phyloP scores from a whole-genome alignment of 23 red algal genomes.

The Rhodosorus marinus region DNA sequence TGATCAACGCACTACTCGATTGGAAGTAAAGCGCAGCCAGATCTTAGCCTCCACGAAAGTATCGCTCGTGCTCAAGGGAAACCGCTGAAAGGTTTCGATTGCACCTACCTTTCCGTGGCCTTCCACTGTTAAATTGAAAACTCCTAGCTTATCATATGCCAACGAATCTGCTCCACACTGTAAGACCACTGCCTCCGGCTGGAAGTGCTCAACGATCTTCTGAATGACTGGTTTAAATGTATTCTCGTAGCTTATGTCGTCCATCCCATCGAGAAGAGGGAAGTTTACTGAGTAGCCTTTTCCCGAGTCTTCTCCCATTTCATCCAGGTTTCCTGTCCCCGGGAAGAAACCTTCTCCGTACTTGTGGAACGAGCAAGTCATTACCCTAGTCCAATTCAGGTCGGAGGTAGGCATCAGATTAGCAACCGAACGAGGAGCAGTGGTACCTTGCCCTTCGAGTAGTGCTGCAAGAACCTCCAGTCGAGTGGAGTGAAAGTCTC shows the following conservation, averaged over 20 bases:
- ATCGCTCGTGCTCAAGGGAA: too few species aligned
- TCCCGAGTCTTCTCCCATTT: conserved; percentile 17
- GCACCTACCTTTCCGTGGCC: too few species aligned
- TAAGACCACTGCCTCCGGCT: conserved; percentile 19
- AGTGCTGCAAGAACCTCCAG: too few species aligned
- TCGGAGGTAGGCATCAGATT: too few species aligned
- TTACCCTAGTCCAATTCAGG: too few species aligned
- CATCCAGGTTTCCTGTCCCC: conserved; percentile 17
- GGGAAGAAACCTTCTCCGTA: conserved; percentile 41
- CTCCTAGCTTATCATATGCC: conserved; percentile 13
- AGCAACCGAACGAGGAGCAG: too few species aligned
- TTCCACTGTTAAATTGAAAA: conserved; percentile 27
- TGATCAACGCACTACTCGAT: conserved; percentile 15
- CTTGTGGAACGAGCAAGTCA: conserved; percentile 50
- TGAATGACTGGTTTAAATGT: conserved; percentile 11
- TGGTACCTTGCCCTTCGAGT: too few species aligned
- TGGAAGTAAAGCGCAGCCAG: too few species aligned
- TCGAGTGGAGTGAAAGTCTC: too few species aligned
- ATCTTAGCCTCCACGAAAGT: too few species aligned
- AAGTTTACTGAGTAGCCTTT: conserved; percentile 32
- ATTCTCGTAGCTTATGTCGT: conserved; percentile 20
- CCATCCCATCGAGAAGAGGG: conserved; percentile 35
- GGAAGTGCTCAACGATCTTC: conserved; percentile 35
- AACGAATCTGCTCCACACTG: conserved; percentile 39
- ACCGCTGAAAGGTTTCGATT: too few species aligned